Conservation (phyloP, 2,329 filamentous ascomycete species). For the Colletotrichum tofieldiae region DNA sequence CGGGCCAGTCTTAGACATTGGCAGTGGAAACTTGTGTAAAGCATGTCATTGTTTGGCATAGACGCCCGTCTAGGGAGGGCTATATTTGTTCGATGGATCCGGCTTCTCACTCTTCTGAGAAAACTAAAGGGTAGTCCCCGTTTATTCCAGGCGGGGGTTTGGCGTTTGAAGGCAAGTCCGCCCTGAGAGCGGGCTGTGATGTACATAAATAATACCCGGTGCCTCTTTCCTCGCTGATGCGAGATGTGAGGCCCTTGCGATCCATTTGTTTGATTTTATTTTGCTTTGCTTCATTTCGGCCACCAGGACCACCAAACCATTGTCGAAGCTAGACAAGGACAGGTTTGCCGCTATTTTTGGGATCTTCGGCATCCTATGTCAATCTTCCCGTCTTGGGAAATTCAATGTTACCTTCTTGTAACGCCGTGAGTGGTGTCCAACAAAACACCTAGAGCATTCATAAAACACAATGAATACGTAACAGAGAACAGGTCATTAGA, state of each 20-base stretch:
- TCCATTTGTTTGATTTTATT: slow-evolving; percentile 24
- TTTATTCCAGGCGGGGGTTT: slow-evolving; percentile 1
- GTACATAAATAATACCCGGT: slow-evolving; percentile 42
- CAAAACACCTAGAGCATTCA: neutral
- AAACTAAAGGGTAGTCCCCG: slow-evolving; percentile 3
- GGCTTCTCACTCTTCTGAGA: slow-evolving; percentile 15
- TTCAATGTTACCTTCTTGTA: neutral
- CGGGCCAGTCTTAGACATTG: neutral
- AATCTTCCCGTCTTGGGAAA: neutral
- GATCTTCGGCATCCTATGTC: neutral
- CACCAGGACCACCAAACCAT: neutral
- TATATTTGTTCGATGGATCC: neutral
- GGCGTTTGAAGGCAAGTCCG: slow-evolving; percentile 26
- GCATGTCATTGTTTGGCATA: slow-evolving; percentile 10
- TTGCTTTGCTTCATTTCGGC: neutral
- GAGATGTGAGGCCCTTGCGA: slow-evolving; percentile 43
- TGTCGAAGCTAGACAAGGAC: neutral
- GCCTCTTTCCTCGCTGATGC: slow-evolving; percentile 40
- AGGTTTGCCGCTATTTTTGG: neutral
- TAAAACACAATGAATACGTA: neutral
- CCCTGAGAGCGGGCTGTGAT: slow-evolving; percentile 9
- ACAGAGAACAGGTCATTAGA: neutral
- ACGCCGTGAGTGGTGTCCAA: neutral
- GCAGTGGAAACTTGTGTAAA: slow-evolving; percentile 7
- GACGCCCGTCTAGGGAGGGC: neutral